A percentile compares a stretch with the other conserved stretches of the same genome.
These are phyloP conservation scores for Silene uniflora DNA, from an alignment of 148 eudicot genomes.

Conservation along the genomic window DNA sequence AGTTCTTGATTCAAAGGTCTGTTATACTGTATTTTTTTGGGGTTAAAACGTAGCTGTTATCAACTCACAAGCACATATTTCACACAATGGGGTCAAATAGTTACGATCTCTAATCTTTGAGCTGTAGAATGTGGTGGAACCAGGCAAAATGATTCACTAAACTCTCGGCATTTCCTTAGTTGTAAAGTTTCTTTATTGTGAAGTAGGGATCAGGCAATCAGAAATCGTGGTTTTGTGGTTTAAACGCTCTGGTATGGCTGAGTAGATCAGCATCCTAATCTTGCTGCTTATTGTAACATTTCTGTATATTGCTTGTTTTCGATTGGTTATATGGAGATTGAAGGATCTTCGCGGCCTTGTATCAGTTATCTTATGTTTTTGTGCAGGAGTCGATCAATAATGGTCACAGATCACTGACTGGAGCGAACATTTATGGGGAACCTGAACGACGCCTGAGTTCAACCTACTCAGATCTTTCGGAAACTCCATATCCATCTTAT, in stretches of 20 bases:
- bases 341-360: background rate
- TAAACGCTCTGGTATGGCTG: no score
- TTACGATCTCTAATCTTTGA: background rate
- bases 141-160: background rate
- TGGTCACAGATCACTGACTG: slow-evolving; percentile 41
- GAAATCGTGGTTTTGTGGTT: no score
- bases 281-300: background rate
- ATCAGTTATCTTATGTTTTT: background rate
- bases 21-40: background rate
- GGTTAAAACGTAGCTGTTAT: no score
- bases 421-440: slow-evolving; percentile 44
- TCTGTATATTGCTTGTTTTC: no score
- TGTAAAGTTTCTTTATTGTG: no score
- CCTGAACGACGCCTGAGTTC: slow-evolving; percentile 48
- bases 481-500: slow-evolving; percentile 42
- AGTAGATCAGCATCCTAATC: background rate
- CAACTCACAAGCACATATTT: background rate
- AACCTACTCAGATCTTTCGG: slow-evolving; percentile 45
- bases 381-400: slow-evolving; percentile 62
- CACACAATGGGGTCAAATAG: background rate
- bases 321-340: background rate
- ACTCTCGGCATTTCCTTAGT: background rate
- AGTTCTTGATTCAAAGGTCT: background rate
- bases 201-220: no score
- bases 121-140: background rate